phyloP scores from a whole-genome alignment of 83 land plant genomes.

The Diphasiastrum complanatum region DNA sequence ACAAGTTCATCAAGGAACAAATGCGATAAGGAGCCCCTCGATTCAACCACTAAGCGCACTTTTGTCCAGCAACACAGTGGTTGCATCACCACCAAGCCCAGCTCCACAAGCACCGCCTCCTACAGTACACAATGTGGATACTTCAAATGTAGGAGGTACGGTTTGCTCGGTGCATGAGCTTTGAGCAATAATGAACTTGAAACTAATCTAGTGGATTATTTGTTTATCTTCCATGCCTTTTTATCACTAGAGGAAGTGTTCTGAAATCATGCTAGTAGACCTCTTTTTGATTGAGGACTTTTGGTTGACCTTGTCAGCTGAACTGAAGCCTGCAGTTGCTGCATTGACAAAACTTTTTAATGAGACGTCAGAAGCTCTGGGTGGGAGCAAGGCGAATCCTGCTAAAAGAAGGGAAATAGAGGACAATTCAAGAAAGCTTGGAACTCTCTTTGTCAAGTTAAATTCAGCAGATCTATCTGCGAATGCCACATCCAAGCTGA shows the following conservation, averaged over 20 bases:
- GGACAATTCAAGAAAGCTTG: slow-evolving; percentile 86
- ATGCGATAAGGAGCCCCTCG: slow-evolving; percentile 34
- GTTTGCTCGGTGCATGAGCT: too few relatives aligned
- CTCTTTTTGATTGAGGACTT: not conserved
- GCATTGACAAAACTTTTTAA: slow-evolving; percentile 70
- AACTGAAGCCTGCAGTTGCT: slow-evolving; percentile 63
- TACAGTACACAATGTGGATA: slow-evolving; percentile 88
- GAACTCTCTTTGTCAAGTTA: slow-evolving; percentile 75
- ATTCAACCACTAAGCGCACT: slow-evolving; percentile 21
- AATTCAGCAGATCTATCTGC: slow-evolving; percentile 81
- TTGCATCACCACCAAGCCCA: slow-evolving; percentile 29
- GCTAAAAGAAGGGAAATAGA: slow-evolving; percentile 83
- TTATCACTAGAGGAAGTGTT: too few relatives aligned
- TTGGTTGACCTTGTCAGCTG: slow-evolving; percentile 47
- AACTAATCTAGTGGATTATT: not conserved
- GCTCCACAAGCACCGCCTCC: slow-evolving; percentile 64
- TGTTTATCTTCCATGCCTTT: too few relatives aligned
- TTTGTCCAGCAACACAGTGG: slow-evolving; percentile 19
- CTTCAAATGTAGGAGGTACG: slow-evolving; percentile 81
- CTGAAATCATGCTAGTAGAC: not conserved
- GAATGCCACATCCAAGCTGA: slow-evolving; percentile 72
- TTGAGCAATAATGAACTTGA: too few relatives aligned
- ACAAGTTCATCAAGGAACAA: too few relatives aligned
- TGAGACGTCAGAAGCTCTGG: slow-evolving; percentile 80
- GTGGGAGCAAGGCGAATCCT: slow-evolving; percentile 65